Evolutionary conservation across 108 stramenopile species (phyloP), one percentile per base, ranked within the genome.

Genomic region (Cylindrotheca fusiformis): DNA sequence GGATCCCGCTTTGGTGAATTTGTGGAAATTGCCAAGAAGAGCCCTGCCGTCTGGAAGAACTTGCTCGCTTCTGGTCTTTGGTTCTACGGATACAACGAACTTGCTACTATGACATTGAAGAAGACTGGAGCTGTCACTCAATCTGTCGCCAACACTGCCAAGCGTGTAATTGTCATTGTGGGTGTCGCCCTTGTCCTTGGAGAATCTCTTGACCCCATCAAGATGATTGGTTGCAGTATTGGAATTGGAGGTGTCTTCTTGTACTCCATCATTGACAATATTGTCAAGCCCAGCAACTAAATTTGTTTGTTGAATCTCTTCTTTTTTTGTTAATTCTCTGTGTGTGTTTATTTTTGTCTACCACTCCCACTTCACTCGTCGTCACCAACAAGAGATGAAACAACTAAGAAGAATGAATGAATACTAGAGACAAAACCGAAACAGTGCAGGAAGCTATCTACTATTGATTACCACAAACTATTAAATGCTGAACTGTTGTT

Each of bases 11-110:
- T 88, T 26, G 88, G 87, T 14, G 84, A 93, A 62, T 96, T 96
- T 70, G 63, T 70, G 1, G 76, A 91, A 47, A 48, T 88, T 20
- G 83, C 69, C 64, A 89, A 93, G 82, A 92, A 88, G 21, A 88
- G 84, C 32, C 78, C 86, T 41, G 81, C 77, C 53, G 72, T 96
- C 45, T 87, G 76, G 72, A 62, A 72, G 47, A 94, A 96, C 81
- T 57, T 96, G 48, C 74, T 94, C 58, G 87, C 86, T 2, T 93
- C 89, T n/a, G 95, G 91, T 56, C 76, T 96, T 63, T 91, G 85
- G 85, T 95, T 95, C 69, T 96, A 96, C 68, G 90, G 89, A 72
- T 96, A 96, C 88, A 96, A 96, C 69, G 95, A 96, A 67, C 70
- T 93, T 51, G 86, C 95, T 56, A 94, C 93, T 61, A 88, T 96